These are phyloP conservation scores for Ambrosiella cleistominuta DNA, from an alignment of 2,329 filamentous ascomycete species.

Conservation along the genomic window DNA sequence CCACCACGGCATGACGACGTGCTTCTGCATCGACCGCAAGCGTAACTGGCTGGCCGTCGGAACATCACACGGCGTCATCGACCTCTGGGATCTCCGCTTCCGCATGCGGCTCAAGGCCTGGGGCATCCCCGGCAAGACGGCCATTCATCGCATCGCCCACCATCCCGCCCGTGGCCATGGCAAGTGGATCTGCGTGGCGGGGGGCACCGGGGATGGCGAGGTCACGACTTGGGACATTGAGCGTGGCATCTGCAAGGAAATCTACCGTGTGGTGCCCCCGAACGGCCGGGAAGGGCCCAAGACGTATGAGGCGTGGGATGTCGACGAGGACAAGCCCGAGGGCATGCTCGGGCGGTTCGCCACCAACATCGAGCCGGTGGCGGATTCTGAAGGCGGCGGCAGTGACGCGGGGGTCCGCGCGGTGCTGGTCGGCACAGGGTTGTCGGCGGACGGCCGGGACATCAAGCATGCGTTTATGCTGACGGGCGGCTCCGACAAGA, in stretches of 20 bases:
- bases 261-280: conserved; percentile 50
- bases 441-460: conserved; percentile 52
- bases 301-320: conserved; percentile 66
- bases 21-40: conserved; percentile 72
- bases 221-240: conserved; percentile 93
- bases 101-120: conserved; percentile 71
- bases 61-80: conserved; percentile 80
- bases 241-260: conserved; percentile 71
- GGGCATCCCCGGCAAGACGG: conserved; percentile 64
- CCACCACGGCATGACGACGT: conserved; percentile 79
- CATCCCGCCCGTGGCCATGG: conserved; percentile 65
- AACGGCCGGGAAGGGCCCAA: conserved; percentile 31
- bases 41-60: conserved; percentile 83
- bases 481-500: conserved; percentile 76
- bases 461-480: conserved; percentile 68
- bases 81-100: conserved; percentile 96
- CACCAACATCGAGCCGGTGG: conserved; percentile 45
- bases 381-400: conserved; percentile 17
- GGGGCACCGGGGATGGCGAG: conserved; percentile 73
- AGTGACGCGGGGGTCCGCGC: conserved; percentile 54
- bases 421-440: conserved; percentile 56
- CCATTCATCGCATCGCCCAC: conserved; percentile 62
- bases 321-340: conserved; percentile 78
- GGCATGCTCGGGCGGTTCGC: conserved; percentile 77
- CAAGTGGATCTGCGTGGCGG: conserved; percentile 74